Evolutionary conservation across 768 basidiomycete genomes (phyloP), one percentile per base, ranked within the genome.

Genomic region (Tricholoma hemisulphureum): DNA sequence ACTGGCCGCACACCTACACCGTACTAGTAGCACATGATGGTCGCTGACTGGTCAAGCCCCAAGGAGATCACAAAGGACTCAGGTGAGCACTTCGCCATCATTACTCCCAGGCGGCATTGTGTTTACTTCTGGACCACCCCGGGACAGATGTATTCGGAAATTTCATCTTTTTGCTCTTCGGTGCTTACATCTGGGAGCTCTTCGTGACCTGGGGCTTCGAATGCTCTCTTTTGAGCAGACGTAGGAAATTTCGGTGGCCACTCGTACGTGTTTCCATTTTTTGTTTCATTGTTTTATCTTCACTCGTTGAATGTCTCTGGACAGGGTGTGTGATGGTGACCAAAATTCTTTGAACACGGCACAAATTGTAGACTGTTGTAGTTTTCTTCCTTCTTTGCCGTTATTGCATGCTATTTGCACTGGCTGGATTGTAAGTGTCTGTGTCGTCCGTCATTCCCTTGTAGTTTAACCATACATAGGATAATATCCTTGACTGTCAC

Each of bases 331-430:
- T 63, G n/a, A n/a, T n/a, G n/a, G n/a, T n/a, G 18, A 28, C 10
- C 45, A 50, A 18, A 13, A 49, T 51, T 51, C 24, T 14, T 41
- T 9, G 39, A 52, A 13, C 20, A 48, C 43, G 46, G 13, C 43
- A 16, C 21, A 39, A 39, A 35, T 60, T 52, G 43, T 61, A 59
- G 11, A 24, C 10, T 21, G 46, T 34, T 21, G 1, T 50, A 75
- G 87, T 82, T 23, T 84, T 87, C 59, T 86, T 87, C 67, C 88
- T 90, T 67, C 72, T 87, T 24, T 86, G 83, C 66, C 83, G 88
- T 59, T 89, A 89, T 67, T 86, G 84, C 69, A 83, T 89, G 77
- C 64, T 89, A n/a, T 75, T 83, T 56, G 80, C 87, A 3, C 77
- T 88, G 63, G 68, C 85, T 61, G 86, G 87, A 56, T 61, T 89